Percentiles rank a stretch among this genome's conserved stretches.
Conservation (phyloP, 345 rosid genomes). For the Populus tremula region DNA sequence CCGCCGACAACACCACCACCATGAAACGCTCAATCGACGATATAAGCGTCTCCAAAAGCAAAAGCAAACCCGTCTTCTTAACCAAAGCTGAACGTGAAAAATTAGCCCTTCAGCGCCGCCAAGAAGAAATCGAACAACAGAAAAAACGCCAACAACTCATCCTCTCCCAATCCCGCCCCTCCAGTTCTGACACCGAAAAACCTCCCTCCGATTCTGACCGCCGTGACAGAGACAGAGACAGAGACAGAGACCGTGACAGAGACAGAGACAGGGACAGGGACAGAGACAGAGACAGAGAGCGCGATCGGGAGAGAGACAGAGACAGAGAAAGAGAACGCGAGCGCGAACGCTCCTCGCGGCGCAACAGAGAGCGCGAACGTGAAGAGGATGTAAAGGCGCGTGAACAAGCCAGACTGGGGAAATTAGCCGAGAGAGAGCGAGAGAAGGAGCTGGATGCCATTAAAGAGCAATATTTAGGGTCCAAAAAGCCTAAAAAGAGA, state of each 20-base stretch:
- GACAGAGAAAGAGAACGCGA: slow-evolving; percentile 38
- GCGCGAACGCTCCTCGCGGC: slow-evolving; percentile 20
- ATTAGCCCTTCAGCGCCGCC: slow-evolving; percentile 83
- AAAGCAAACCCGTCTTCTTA: slow-evolving; percentile 25
- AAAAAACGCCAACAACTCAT: slow-evolving; percentile 23
- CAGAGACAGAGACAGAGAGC: slow-evolving; percentile 34
- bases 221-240: slow-evolving; percentile 31
- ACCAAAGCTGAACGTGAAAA: slow-evolving; percentile 33
- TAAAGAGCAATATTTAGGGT: slow-evolving; percentile 85
- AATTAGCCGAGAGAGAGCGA: slow-evolving; percentile 66
- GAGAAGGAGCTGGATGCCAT: slow-evolving; percentile 83
- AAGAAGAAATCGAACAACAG: slow-evolving; percentile 44
- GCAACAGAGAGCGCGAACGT: slow-evolving; percentile 59
- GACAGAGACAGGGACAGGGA: slow-evolving; percentile 40
- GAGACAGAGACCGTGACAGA: slow-evolving; percentile 24
- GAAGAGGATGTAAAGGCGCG: slow-evolving; percentile 58
- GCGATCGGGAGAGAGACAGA: slow-evolving; percentile 31
- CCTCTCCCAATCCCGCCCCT: slow-evolving; percentile 13
- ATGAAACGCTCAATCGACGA: slow-evolving; percentile 17
- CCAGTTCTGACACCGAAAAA: neutral
- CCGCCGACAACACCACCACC: neutral
- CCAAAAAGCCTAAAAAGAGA: slow-evolving; percentile 91
- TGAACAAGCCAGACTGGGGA: slow-evolving; percentile 70
- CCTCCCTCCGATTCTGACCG: slow-evolving; percentile 31
- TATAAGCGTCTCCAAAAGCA: neutral